These are phyloP conservation scores for Apiospora rasikravindrae DNA, from an alignment of 2,329 filamentous ascomycete species.

Conservation along the genomic window DNA sequence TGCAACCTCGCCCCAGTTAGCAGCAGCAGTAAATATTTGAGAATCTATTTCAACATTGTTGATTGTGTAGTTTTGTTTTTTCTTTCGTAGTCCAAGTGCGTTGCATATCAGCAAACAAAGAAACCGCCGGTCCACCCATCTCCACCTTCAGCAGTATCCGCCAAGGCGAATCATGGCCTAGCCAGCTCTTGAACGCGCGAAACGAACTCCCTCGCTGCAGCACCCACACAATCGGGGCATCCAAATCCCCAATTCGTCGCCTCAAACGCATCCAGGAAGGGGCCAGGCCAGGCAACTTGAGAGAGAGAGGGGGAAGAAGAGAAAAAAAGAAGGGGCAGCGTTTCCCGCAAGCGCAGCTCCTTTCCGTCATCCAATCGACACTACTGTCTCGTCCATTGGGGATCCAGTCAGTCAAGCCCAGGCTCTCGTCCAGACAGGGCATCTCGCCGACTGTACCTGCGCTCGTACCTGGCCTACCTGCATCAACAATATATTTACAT, in stretches of 20 bases:
- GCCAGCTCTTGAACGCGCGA: not conserved
- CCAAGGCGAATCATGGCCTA: constrained; percentile 7
- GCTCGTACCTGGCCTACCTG: no score
- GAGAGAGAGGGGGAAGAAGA: no score
- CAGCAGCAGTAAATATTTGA: not conserved
- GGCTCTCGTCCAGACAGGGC: not conserved
- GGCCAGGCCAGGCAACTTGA: not conserved
- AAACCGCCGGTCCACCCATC: not conserved
- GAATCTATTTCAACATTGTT: not conserved
- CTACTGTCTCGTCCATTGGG: not conserved
- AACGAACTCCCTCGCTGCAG: not conserved
- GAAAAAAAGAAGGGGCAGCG: constrained; percentile 3
- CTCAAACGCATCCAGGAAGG: not conserved
- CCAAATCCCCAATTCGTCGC: constrained; percentile 7
- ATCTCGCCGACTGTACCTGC: not conserved
- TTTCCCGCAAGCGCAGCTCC: not conserved
- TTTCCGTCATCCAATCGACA: constrained; percentile 4
- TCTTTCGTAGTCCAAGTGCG: not conserved
- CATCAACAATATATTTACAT: not conserved
- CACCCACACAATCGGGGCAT: not conserved
- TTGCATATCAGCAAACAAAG: not conserved
- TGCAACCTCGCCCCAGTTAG: not conserved
- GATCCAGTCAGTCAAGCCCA: not conserved
- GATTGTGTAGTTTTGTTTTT: not conserved
- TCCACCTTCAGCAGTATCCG: not conserved